These are phyloP conservation scores for Pelargonium fulgidum DNA, from an alignment of 441 rosid genomes.

Conservation along the genomic window DNA sequence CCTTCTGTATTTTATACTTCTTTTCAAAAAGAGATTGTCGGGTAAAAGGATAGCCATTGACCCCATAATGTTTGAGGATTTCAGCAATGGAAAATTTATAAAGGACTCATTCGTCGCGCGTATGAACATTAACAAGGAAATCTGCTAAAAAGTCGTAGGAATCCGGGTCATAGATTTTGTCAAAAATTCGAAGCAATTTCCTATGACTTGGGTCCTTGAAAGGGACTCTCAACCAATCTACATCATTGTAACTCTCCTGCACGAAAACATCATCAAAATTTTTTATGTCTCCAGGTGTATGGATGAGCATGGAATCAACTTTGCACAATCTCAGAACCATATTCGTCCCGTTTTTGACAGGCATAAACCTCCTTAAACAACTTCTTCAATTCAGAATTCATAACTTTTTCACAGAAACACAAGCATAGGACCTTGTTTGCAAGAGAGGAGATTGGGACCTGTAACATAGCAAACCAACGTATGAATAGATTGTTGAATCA, in stretches of 20 bases:
- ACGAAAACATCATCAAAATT: background rate
- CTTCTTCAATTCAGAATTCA: background rate
- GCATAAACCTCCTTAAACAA: background rate
- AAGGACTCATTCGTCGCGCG: background rate
- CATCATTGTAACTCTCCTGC: background rate
- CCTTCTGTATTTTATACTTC: background rate
- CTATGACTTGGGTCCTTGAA: background rate
- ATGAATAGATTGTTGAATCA: too few species aligned
- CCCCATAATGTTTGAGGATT: background rate
- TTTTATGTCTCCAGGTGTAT: too few species aligned
- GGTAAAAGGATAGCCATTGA: background rate
- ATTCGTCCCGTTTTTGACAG: background rate
- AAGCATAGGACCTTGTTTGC: background rate
- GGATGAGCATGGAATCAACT: too few species aligned
- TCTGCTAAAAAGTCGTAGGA: background rate
- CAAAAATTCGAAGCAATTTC: background rate
- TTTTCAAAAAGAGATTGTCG: background rate
- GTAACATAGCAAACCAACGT: too few species aligned
- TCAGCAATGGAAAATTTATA: background rate
- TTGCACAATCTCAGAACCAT: background rate
- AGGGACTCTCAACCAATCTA: background rate
- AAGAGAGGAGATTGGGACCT: background rate
- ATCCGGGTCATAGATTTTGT: too few species aligned
- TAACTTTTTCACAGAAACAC: background rate
- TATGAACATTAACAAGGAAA: background rate